A percentile compares a stretch with the other conserved stretches of the same genome.
phyloP scores from a whole-genome alignment of 371 early-diverging fungal species.

The Cladochytrium tenue region DNA sequence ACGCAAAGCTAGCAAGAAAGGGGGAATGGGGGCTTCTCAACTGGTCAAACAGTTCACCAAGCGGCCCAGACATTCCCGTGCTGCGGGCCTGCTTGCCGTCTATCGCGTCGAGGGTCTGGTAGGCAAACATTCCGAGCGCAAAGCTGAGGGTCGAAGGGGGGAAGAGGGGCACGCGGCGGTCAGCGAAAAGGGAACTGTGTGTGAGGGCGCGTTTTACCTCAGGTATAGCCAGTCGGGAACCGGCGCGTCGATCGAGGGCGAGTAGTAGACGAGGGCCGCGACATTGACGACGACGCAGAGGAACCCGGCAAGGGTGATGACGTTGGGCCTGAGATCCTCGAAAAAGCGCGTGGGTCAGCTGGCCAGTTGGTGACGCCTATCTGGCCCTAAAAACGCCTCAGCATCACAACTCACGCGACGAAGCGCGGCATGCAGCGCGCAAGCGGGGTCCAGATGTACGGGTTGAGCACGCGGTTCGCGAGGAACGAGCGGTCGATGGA shows the following conservation, averaged over 20 bases:
- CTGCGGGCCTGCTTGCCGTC: conserved; percentile 98
- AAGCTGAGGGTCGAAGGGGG: no score
- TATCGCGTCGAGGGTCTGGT: conserved; percentile 95
- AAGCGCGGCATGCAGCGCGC: conserved; percentile 79
- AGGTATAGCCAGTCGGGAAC: conserved; percentile 87
- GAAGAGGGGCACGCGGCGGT: no score
- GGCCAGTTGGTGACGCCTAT: no score
- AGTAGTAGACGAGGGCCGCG: conserved; percentile 58
- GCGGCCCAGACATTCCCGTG: conserved; percentile 88
- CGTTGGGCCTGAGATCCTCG: conserved; percentile 76
- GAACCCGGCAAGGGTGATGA: conserved; percentile 94
- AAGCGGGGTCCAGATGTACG: conserved; percentile 89
- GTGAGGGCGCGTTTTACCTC: conserved; percentile 35
- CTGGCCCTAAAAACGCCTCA: not conserved
- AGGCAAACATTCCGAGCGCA: conserved; percentile 87
- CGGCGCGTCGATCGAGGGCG: conserved; percentile 74
- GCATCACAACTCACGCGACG: conserved; percentile 73
- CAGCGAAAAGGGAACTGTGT: conserved; percentile 10
- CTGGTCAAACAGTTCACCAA: conserved; percentile 90
- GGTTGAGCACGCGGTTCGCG: conserved; percentile 76
- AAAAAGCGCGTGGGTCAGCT: no score
- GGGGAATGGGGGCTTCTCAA: conserved; percentile 18
- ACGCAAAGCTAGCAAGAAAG: conserved; percentile 64
- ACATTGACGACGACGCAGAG: conserved; percentile 82
- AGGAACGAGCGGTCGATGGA: conserved; percentile 82